phyloP scores from a whole-genome alignment of 2,329 filamentous ascomycete species.

The Curvularia verruculosa region DNA sequence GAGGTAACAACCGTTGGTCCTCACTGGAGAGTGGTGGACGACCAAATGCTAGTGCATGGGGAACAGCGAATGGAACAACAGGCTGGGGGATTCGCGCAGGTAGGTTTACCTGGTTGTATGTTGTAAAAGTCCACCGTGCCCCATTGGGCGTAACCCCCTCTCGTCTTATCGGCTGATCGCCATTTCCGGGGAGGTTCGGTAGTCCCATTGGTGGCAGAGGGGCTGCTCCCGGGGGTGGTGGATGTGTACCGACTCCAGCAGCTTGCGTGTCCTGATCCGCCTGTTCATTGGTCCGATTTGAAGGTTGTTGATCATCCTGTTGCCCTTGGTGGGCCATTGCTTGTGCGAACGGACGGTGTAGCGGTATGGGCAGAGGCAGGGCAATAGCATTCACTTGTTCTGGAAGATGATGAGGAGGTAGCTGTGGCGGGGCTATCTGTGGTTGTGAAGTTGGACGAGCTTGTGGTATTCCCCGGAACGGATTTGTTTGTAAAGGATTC shows the following conservation, averaged over 20 bases:
- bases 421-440: constrained; percentile 21
- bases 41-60: constrained; percentile 28
- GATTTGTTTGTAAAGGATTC: constrained; percentile 38
- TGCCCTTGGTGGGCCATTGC: constrained; percentile 27
- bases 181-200: constrained; percentile 27
- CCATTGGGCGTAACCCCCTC: constrained; percentile 60
- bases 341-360: constrained; percentile 36
- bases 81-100: constrained; percentile 31
- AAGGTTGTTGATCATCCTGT: constrained; percentile 11
- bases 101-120: constrained; percentile 54
- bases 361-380: constrained; percentile 28
- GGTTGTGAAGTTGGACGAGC: constrained; percentile 40
- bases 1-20: constrained; percentile 27
- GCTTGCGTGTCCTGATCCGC: constrained; percentile 12
- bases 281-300: constrained; percentile 8
- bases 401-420: constrained; percentile 23
- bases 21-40: constrained; percentile 26
- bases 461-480: constrained; percentile 38
- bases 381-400: constrained; percentile 20
- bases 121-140: constrained; percentile 58
- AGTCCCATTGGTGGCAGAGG: constrained; percentile 3
- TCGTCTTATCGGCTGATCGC: constrained; percentile 54
- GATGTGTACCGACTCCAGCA: constrained; percentile 15
- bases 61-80: constrained; percentile 22
- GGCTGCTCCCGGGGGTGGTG: constrained; percentile 6